Conservation (phyloP, 129 eudicot genomes). For the Centaurea solstitialis region DNA sequence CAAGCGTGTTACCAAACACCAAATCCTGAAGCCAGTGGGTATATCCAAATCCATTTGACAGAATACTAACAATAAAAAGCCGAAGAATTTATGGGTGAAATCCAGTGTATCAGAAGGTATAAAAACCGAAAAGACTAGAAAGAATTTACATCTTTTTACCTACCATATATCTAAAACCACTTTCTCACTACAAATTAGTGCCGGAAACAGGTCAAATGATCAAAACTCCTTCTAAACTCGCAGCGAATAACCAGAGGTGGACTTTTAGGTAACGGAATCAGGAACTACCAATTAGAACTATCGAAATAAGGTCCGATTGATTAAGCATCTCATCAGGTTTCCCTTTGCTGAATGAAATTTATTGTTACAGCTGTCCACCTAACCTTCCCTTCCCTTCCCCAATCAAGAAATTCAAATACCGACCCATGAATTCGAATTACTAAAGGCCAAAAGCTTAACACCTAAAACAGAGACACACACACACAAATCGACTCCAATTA, state of each 20-base stretch:
- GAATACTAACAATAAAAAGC: neutral
- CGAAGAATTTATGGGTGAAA: neutral
- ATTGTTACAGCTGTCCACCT: neutral
- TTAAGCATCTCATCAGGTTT: neutral
- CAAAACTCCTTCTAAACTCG: neutral
- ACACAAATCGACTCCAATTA: neutral
- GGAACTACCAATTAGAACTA: neutral
- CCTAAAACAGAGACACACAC: neutral
- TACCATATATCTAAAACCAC: neutral
- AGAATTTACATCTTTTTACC: neutral
- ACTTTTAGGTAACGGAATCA: neutral
- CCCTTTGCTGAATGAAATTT: neutral
- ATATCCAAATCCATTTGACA: neutral
- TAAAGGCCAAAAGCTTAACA: neutral
- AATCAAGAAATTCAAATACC: neutral
- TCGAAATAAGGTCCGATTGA: neutral
- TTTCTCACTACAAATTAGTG: neutral
- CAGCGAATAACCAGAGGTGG: neutral
- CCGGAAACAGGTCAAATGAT: neutral
- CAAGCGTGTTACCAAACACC: no score
- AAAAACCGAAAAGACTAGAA: neutral
- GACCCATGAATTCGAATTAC: neutral
- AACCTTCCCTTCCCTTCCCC: neutral
- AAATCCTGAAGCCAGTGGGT: no score
- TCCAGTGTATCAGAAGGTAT: neutral